Conservation (phyloP, 225 moss, liverwort and hornwort species). For the Pseudisothecium myosuroides region DNA sequence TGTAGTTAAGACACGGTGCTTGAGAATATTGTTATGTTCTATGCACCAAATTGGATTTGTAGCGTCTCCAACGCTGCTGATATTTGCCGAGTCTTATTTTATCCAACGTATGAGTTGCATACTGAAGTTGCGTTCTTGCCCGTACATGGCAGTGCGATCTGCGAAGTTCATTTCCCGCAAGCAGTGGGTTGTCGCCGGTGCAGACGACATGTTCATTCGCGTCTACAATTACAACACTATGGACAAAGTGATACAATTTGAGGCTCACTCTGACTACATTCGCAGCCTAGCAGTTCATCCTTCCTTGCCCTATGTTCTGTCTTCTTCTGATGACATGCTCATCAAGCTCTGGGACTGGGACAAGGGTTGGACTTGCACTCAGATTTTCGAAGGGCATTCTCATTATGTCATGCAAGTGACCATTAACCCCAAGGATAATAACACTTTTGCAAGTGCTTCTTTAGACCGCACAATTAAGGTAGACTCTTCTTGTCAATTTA, state of each 20-base stretch:
- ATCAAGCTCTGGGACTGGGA: constrained; percentile 98
- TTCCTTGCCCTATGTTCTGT: constrained; percentile 73
- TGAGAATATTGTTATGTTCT: neutral
- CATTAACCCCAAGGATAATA: constrained; percentile 82
- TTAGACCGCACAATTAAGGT: constrained; percentile 89
- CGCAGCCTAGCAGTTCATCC: constrained; percentile 77
- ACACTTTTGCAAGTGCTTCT: constrained; percentile 86
- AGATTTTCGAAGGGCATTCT: constrained; percentile 88
- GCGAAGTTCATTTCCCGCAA: constrained; percentile 81
- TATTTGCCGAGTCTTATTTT: neutral
- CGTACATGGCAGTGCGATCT: constrained; percentile 44
- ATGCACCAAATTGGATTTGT: neutral
- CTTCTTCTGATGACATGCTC: constrained; percentile 91
- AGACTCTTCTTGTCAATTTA: neutral
- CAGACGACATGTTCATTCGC: constrained; percentile 85
- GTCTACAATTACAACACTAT: constrained; percentile 92
- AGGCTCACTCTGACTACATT: constrained; percentile 86
- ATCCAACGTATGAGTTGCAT: neutral
- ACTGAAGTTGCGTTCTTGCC: neutral
- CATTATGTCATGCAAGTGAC: constrained; percentile 97
- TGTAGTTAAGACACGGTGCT: neutral
- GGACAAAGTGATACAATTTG: constrained; percentile 86
- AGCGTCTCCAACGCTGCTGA: neutral
- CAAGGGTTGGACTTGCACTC: constrained; percentile 78
- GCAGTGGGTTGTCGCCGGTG: constrained; percentile 85